A percentile compares a stretch with the other conserved stretches of the same genome.
These are phyloP conservation scores for Pugionium cornutum DNA, from an alignment of 345 rosid genomes.

Conservation along the genomic window DNA sequence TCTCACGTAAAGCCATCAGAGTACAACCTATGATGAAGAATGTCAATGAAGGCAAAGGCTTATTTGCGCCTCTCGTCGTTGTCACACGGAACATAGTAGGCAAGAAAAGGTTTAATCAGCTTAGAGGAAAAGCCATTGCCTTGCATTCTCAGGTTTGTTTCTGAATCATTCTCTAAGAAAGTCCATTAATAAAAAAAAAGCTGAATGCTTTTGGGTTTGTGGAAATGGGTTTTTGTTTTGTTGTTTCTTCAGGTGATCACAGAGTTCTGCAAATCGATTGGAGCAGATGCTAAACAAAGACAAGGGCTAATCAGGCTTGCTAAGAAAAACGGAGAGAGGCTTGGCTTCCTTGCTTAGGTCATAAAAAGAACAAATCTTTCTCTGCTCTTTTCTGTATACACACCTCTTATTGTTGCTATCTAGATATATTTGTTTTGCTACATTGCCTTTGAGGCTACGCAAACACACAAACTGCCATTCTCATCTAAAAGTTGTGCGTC, in stretches of 20 bases:
- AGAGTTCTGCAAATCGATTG: conserved; percentile 93
- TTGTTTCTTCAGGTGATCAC: conserved; percentile 66
- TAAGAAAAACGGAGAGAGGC: conserved; percentile 95
- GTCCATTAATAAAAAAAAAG: too few relatives aligned
- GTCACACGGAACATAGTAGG: conserved; percentile 68
- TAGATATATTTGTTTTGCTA: too few relatives aligned
- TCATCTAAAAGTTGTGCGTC: too few relatives aligned
- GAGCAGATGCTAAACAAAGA: conserved; percentile 95
- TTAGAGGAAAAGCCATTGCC: conserved; percentile 96
- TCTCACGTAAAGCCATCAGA: conserved; percentile 49
- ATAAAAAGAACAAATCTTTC: too few relatives aligned
- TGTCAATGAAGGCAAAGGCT: conserved; percentile 91
- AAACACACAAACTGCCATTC: too few relatives aligned
- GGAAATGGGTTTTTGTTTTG: background rate
- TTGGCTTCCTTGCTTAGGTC: conserved; percentile 84
- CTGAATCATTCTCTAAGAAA: too few relatives aligned
- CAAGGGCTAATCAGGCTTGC: conserved; percentile 94
- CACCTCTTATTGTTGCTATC: too few relatives aligned
- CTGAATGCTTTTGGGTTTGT: too few relatives aligned
- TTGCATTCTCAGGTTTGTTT: conserved; percentile 83
- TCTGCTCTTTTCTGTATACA: too few relatives aligned
- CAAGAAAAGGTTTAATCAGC: conserved; percentile 87
- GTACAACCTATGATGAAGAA: conserved; percentile 75
- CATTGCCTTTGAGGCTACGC: too few relatives aligned
- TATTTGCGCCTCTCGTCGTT: conserved; percentile 84